Conservation (phyloP, 1,284 basidiomycete species). For the Anthracocystis walkeri region DNA sequence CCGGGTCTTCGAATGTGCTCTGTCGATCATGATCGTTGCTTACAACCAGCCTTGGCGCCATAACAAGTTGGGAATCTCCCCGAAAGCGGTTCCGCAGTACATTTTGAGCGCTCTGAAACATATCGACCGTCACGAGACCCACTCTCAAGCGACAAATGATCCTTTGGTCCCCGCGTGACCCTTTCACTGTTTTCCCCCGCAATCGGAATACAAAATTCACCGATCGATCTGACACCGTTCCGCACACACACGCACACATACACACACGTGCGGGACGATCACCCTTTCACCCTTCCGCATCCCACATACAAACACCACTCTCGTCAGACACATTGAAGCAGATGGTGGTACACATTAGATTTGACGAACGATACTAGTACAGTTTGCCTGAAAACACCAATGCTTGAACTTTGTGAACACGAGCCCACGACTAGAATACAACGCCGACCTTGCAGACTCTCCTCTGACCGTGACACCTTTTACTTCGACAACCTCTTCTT, state of each 20-base stretch:
- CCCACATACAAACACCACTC: neutral
- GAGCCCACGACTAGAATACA: too few relatives aligned
- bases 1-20: neutral
- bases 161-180: neutral
- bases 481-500: slow-evolving; percentile 1
- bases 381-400: too few relatives aligned
- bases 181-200: neutral
- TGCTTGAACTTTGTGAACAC: too few relatives aligned
- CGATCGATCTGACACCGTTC: neutral
- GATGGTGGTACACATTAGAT: neutral
- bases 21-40: slow-evolving; percentile 1
- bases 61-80: too few relatives aligned
- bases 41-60: neutral
- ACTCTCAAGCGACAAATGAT: neutral
- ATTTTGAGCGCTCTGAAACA: neutral
- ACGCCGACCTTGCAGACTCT: neutral
- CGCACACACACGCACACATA: too few relatives aligned
- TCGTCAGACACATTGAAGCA: too few relatives aligned
- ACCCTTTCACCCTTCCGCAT: neutral
- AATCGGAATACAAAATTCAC: slow-evolving; percentile 6
- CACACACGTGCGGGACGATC: neutral
- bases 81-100: too few relatives aligned
- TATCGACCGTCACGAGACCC: slow-evolving; percentile 1
- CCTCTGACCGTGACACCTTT: neutral
- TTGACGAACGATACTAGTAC: neutral